These are phyloP conservation scores for Herpetospermum pedunculosum DNA, from an alignment of 306 rosid genomes.

Conservation along the genomic window DNA sequence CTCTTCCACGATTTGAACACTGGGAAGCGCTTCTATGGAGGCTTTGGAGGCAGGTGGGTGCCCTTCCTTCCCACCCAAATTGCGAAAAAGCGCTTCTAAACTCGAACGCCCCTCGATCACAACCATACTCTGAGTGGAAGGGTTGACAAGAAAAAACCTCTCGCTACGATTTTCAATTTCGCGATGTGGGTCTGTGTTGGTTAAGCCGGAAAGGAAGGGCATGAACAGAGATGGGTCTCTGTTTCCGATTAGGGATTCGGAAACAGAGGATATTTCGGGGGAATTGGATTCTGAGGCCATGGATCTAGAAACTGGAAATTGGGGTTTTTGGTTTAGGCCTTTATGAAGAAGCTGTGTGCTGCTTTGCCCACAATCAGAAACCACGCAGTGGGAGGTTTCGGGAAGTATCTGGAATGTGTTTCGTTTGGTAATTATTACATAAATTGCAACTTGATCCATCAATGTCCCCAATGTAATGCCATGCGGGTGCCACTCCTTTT, in stretches of 20 bases:
- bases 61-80: slow-evolving; percentile 28
- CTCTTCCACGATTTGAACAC: slow-evolving; percentile 24
- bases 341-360: not conserved
- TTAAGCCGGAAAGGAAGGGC: slow-evolving; percentile 48
- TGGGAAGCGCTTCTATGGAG: slow-evolving; percentile 42
- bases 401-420: not conserved
- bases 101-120: slow-evolving; percentile 47
- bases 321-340: too few relatives aligned
- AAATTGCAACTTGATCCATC: not conserved
- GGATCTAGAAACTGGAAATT: not conserved
- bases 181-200: slow-evolving; percentile 8
- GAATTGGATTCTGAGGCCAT: slow-evolving; percentile 54
- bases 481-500: not conserved
- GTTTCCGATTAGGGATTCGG: slow-evolving; percentile 32
- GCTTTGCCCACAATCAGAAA: not conserved
- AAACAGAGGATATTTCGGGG: slow-evolving; percentile 21
- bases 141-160: slow-evolving; percentile 53
- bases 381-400: too few relatives aligned
- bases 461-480: not conserved
- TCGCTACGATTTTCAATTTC: not conserved
- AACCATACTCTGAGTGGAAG: slow-evolving; percentile 39
- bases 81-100: slow-evolving; percentile 37
- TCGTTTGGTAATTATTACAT: too few relatives aligned
- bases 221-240: slow-evolving; percentile 37
- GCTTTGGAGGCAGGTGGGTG: slow-evolving; percentile 70